Percentiles rank a stretch among this genome's conserved stretches.
Evolutionary conservation across 2,329 filamentous ascomycete genomes (phyloP).

Genomic region (Sclerotinia sclerotiorum): DNA sequence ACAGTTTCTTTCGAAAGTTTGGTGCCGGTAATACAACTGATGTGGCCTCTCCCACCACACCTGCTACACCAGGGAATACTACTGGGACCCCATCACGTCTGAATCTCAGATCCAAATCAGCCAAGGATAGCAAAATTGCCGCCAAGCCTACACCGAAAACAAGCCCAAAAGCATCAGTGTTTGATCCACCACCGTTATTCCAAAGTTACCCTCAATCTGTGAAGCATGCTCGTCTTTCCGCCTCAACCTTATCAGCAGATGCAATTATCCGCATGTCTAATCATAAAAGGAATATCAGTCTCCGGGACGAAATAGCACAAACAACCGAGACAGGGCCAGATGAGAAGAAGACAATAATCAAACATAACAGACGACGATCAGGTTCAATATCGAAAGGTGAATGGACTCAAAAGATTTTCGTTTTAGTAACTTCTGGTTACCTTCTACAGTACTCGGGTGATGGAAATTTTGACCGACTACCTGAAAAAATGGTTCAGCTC

Average conservation of each 20-base stretch:
- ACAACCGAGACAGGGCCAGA: constrained; percentile 31
- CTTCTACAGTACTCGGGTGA: constrained; percentile 72
- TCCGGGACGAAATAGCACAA: constrained; percentile 42
- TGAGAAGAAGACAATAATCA: constrained; percentile 46
- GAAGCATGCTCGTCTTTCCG: constrained; percentile 69
- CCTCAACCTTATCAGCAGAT: constrained; percentile 68
- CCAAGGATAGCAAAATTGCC: constrained; percentile 29
- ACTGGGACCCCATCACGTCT: constrained; percentile 32
- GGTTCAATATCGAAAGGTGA: constrained; percentile 50
- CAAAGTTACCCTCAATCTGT: constrained; percentile 84
- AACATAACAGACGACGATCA: constrained; percentile 40
- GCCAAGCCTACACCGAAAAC: constrained; percentile 27
- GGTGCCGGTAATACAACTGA: constrained; percentile 25
- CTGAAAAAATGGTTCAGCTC: constrained; percentile 71
- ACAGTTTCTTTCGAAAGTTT: constrained; percentile 24
- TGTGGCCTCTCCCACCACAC: constrained; percentile 25
- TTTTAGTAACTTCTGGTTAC: constrained; percentile 67
- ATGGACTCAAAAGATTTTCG: constrained; percentile 70
- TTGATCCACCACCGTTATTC: constrained; percentile 75
- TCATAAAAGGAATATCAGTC: constrained; percentile 52
- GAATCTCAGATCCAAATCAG: constrained; percentile 33
- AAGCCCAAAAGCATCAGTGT: constrained; percentile 42
- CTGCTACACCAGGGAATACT: constrained; percentile 25
- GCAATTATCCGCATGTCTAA: constrained; percentile 59
- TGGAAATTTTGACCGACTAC: constrained; percentile 67